These are phyloP conservation scores for Suillus clintonianus DNA, from an alignment of 768 basidiomycete species.

Conservation along the genomic window DNA sequence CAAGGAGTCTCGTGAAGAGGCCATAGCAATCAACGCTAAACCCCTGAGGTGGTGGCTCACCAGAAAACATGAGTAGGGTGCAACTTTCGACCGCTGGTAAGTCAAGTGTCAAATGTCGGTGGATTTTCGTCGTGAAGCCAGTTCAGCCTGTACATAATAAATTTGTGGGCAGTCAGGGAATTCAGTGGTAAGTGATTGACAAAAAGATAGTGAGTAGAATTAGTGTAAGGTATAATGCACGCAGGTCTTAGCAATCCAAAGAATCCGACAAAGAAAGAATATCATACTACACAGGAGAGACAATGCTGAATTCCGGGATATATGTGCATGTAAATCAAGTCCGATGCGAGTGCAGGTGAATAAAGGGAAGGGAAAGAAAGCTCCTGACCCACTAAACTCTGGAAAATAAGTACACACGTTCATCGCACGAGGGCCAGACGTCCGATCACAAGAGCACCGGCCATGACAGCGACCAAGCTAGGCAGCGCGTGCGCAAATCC, in stretches of 20 bases:
- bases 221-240: not conserved
- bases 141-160: no score
- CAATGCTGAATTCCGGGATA: not conserved
- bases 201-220: not conserved
- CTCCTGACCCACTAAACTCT: constrained; percentile 1
- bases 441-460: constrained; percentile 16
- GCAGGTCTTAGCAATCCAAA: not conserved
- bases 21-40: no score
- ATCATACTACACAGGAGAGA: not conserved
- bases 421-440: constrained; percentile 6
- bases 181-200: not conserved
- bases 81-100: no score
- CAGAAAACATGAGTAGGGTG: no score
- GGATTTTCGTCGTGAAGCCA: no score
- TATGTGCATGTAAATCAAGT: not conserved
- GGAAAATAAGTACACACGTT: constrained; percentile 1
- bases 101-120: no score
- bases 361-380: constrained; percentile 8
- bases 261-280: not conserved
- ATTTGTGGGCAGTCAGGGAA: not conserved
- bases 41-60: no score
- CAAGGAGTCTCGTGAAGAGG: no score
- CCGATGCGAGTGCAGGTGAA: constrained; percentile 10
- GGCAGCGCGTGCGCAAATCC: constrained; percentile 14
- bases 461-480: constrained; percentile 11